These are phyloP conservation scores for Gossypioides kirkii DNA, from an alignment of 345 rosid genomes.

Conservation along the genomic window DNA sequence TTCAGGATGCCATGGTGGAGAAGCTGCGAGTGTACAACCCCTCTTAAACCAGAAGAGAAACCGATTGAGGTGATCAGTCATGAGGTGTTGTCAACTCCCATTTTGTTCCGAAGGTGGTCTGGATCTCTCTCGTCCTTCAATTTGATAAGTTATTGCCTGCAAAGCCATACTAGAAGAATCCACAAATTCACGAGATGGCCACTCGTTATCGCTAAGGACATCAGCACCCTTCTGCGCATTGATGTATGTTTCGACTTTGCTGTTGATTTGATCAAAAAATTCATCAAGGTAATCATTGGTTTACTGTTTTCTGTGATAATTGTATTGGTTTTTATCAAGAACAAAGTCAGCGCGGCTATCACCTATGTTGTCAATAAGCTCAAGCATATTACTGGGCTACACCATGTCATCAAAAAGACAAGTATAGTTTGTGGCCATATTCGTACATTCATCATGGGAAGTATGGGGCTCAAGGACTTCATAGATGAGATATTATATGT, in stretches of 20 bases:
- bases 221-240: not conserved
- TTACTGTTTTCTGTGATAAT: not conserved
- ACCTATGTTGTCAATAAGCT: not conserved
- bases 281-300: not conserved
- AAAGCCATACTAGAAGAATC: slow-evolving; percentile 23
- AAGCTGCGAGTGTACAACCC: not conserved
- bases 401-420: not conserved
- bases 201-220: not conserved
- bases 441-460: slow-evolving; percentile 8
- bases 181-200: slow-evolving; percentile 20
- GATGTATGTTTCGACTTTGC: not conserved
- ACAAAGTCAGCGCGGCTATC: not conserved
- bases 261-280: not conserved
- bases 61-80: not conserved
- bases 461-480: slow-evolving; percentile 30
- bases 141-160: slow-evolving; percentile 45
- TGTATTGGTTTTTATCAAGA: not conserved
- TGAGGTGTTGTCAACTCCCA: slow-evolving; percentile 23
- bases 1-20: slow-evolving; percentile 12
- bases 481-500: slow-evolving; percentile 30
- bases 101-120: slow-evolving; percentile 48
- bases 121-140: slow-evolving; percentile 40
- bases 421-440: not conserved
- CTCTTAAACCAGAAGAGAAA: not conserved
- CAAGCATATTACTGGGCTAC: not conserved